Evolutionary conservation across 1,284 basidiomycete species (phyloP).

Genomic region (Puccinia brachypodii): DNA sequence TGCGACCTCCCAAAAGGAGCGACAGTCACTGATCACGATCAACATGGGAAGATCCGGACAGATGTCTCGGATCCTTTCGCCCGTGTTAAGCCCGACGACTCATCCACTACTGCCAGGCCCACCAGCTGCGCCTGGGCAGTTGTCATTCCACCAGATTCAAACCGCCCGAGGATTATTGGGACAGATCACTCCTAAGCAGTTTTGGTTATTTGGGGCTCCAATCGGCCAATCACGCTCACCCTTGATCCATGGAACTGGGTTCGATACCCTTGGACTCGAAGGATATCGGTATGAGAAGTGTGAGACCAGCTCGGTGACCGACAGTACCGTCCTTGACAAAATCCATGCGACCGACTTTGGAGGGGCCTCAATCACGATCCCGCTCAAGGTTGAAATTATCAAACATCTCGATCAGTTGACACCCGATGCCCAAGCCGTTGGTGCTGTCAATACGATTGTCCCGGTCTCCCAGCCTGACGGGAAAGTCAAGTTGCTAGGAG

Average conservation of each 20-base stretch:
- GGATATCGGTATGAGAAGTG: constrained; percentile 66
- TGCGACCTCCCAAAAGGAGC: constrained; percentile 52
- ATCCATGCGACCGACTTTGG: constrained; percentile 76
- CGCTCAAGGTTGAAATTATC: constrained; percentile 84
- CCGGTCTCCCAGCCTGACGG: constrained; percentile 62
- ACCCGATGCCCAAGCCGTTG: constrained; percentile 75
- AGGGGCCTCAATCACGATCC: constrained; percentile 93
- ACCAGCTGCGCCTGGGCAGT: constrained; percentile 87
- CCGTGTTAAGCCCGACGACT: constrained; percentile 82
- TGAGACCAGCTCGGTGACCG: constrained; percentile 67
- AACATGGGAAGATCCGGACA: constrained; percentile 91
- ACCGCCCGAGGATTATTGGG: constrained; percentile 77
- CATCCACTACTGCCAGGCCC: constrained; percentile 74
- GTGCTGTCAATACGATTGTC: constrained; percentile 89
- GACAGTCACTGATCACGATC: constrained; percentile 84
- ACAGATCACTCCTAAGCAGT: constrained; percentile 68
- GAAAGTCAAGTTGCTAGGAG: constrained; percentile 68
- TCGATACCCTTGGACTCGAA: constrained; percentile 76
- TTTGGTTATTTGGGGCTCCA: constrained; percentile 85
- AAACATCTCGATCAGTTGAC: constrained; percentile 74
- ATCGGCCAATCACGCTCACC: constrained; percentile 89
- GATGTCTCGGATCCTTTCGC: constrained; percentile 82
- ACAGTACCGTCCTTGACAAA: constrained; percentile 66
- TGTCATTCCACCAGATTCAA: constrained; percentile 83
- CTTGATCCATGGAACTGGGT: constrained; percentile 86